Evolutionary conservation across 2,329 filamentous ascomycete species (phyloP), one percentile per base, ranked within the genome.

Genomic region (Hymenoscyphus repandus): DNA sequence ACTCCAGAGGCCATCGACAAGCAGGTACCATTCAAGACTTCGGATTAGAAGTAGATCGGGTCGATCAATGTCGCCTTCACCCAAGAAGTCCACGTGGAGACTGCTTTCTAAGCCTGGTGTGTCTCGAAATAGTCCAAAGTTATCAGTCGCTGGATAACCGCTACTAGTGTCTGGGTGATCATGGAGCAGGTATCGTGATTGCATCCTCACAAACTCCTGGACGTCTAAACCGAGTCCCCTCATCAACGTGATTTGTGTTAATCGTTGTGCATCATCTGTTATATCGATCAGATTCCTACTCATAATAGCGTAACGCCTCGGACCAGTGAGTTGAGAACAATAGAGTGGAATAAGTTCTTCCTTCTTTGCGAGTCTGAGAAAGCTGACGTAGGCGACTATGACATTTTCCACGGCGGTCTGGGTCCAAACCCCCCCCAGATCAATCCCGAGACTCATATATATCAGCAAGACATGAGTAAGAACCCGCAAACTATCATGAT

Each of bases 281-380:
- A 96, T 78, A 41, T 88, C 80, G 45, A 90, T 85, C 49, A 96
- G 72, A 50, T 95, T 86, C 47, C 82, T 79, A 51, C 85, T 88
- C 44, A 99, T 76, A 13, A 85, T 84, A 49, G 83, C 78, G 59
- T 90, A 83, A 54, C 79, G 77, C 55, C 85, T 78, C 11, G 80
- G 73, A 6, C 75, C 71, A 9, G 80, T 76, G 11, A 99, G 74
- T 60, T 89, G 85, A 7, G 90, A 90, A 55, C 88, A 91, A 67
- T 99, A 99, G 1, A 95, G 73, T 0, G 93, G 91, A 49, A 96
- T 86, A 38, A 93, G 72, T 55, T 92, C 85, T 52, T 86, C 82
- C 49, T 93, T 80, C 32, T 83, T 81, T 13, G 81, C 80, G 42
- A 86, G 76, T 39, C 88, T 82, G 34, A 99, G 72, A 54, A 87